Evolutionary conservation across 2,329 filamentous ascomycete genomes (phyloP), one percentile per base, ranked within the genome.

Genomic region (Phialophora macrospora): DNA sequence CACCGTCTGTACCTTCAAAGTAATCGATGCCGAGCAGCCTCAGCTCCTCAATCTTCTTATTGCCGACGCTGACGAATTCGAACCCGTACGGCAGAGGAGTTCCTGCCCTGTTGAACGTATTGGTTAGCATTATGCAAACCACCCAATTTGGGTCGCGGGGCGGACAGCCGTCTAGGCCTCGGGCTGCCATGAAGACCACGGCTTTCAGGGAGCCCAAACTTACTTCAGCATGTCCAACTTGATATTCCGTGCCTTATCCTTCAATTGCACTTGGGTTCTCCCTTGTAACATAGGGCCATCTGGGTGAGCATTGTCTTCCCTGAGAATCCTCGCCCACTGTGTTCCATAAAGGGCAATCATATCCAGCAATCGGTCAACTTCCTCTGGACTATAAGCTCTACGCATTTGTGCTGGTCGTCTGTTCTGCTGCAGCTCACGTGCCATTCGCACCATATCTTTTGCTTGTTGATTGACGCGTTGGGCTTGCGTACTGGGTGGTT

Each of bases 221-320:
- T 64, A 55, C 80, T 78, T 79, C 2, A 82, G 60, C 59, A 72
- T 80, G 7, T 75, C 75, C 48, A 80, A 75, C 72, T 83, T 84
- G 64, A 87, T 74, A 66, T 85, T 86, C 58, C 85, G 78, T 3
- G 84, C 85, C 66, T 81, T 81, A 68, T 85, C 83, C 69, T 84
- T 85, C 7, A 87, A 66, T 52, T 85, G 82, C 2, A 85, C 83
- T 65, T 87, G 83, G 5, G 74, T 77, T 1, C 85, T 78, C 1
- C 70, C 67, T 3, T 61, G 63, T 20, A 84, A 71, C 49, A 74
- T 57, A 2, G 74, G 74, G 11, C 75, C 72, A 38, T 75, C 74
- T 56, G 75, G 55, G 60, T 71, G 44, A 4, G 61, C 70, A 2
- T 70, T 66, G 32, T 78, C 78, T 32, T 72, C 70, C 12, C 74